These are phyloP conservation scores for Fusarium sulawesiense DNA, from an alignment of 2,329 filamentous ascomycete species.

Conservation along the genomic window DNA sequence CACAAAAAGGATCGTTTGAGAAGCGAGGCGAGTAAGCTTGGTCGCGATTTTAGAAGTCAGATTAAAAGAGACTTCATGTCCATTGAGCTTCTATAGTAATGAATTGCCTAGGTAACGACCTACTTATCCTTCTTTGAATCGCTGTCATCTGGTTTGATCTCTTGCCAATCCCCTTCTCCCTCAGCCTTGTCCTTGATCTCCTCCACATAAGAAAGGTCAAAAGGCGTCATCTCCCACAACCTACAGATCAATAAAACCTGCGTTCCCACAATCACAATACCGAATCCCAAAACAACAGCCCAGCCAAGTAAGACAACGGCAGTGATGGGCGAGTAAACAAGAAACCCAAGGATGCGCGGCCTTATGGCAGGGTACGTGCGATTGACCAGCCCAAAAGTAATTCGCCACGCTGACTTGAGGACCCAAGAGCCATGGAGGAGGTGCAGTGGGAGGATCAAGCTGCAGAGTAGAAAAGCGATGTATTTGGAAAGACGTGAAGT, in stretches of 20 bases:
- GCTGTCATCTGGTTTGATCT: background rate
- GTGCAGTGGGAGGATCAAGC: background rate
- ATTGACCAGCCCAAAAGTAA: conserved; percentile 8
- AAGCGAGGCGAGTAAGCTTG: background rate
- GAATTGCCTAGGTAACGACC: background rate
- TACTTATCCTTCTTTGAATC: background rate
- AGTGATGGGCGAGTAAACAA: conserved; percentile 9
- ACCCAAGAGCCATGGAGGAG: conserved; percentile 29
- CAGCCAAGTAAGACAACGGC: background rate
- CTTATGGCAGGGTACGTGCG: conserved; percentile 20
- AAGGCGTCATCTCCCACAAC: background rate
- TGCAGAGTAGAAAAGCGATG: background rate
- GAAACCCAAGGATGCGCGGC: conserved; percentile 15
- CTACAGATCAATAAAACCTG: conserved; percentile 5
- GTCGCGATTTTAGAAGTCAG: too few species aligned
- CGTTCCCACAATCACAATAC: background rate
- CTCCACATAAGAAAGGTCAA: background rate
- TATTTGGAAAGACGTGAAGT: conserved; percentile 14
- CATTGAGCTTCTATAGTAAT: background rate
- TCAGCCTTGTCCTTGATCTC: background rate
- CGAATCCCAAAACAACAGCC: background rate
- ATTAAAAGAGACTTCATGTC: too few species aligned
- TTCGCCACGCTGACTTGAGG: conserved; percentile 18
- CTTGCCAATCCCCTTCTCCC: background rate
- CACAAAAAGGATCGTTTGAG: background rate